Percentiles rank a stretch among this genome's conserved stretches.
Conservation (phyloP, 192 early-diverging fungal species). For the Backusella liffmaniae region DNA sequence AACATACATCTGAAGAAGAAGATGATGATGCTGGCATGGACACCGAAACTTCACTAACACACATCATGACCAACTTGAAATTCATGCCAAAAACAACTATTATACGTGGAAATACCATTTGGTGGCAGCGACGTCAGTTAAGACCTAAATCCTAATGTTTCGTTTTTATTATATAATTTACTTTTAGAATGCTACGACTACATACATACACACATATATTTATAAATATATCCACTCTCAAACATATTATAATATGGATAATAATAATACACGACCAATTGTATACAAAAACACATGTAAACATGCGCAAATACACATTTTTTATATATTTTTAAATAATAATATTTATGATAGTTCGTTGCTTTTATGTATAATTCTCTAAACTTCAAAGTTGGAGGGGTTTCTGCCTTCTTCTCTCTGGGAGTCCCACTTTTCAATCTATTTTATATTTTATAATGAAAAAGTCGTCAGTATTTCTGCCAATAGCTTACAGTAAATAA, state of each 20-base stretch:
- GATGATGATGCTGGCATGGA: slow-evolving; percentile 13
- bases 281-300: not conserved
- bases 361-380: slow-evolving; percentile 21
- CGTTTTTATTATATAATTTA: not conserved
- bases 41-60: not conserved
- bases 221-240: not conserved
- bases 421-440: slow-evolving; percentile 50
- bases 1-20: slow-evolving; percentile 8
- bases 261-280: not conserved
- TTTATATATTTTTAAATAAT: slow-evolving; percentile 13
- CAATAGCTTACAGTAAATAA: not conserved
- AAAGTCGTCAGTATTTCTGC: not conserved
- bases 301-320: not conserved
- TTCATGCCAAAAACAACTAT: slow-evolving; percentile 30
- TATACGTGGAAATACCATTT: slow-evolving; percentile 31
- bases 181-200: not conserved
- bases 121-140: slow-evolving; percentile 32
- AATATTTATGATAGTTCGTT: slow-evolving; percentile 2
- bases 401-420: slow-evolving; percentile 47
- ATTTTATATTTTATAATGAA: slow-evolving; percentile 13
- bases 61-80: slow-evolving; percentile 1
- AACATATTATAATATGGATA: not conserved
- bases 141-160: not conserved
- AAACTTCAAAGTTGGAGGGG: slow-evolving; percentile 48
- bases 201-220: not conserved